phyloP scores from a whole-genome alignment of 2,329 filamentous ascomycete genomes.

The Rachicladosporium sp. region DNA sequence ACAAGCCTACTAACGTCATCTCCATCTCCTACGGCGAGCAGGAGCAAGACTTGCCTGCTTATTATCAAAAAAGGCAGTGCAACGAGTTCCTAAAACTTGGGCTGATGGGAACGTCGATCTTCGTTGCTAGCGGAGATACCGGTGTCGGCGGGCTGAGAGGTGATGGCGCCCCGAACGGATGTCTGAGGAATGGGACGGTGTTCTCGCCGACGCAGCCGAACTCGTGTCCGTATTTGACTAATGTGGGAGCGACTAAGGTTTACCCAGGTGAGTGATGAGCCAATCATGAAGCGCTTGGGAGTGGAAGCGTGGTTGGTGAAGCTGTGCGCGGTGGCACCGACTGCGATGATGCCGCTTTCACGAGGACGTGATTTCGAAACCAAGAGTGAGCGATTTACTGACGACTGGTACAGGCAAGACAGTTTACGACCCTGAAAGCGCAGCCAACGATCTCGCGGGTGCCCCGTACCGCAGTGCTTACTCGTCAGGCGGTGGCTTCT shows the following conservation, averaged over 20 bases:
- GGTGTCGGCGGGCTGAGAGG: slow-evolving; percentile 20
- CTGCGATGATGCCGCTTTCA: too few species aligned
- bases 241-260: slow-evolving; percentile 37
- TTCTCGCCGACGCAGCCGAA: slow-evolving; percentile 39
- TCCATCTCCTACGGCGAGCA: slow-evolving; percentile 43
- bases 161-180: slow-evolving; percentile 8
- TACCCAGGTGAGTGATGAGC: too few species aligned
- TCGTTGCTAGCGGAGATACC: slow-evolving; percentile 41
- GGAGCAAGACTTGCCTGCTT: slow-evolving; percentile 36
- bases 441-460: slow-evolving; percentile 7
- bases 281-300: too few species aligned
- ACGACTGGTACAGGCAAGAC: slow-evolving; percentile 13
- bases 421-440: slow-evolving; percentile 9
- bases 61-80: slow-evolving; percentile 42
- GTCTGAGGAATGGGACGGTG: slow-evolving; percentile 15
- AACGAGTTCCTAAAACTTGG: slow-evolving; percentile 46
- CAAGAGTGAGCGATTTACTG: too few species aligned
- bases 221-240: slow-evolving; percentile 39
- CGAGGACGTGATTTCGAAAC: too few species aligned
- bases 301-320: too few species aligned
- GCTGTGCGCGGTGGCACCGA: too few species aligned
- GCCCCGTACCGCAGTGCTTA: slow-evolving; percentile 8
- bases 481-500: slow-evolving; percentile 36
- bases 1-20: slow-evolving; percentile 39
- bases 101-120: slow-evolving; percentile 39